phyloP scores from a whole-genome alignment of 257 asterid species.

The Craterostigma plantagineum region DNA sequence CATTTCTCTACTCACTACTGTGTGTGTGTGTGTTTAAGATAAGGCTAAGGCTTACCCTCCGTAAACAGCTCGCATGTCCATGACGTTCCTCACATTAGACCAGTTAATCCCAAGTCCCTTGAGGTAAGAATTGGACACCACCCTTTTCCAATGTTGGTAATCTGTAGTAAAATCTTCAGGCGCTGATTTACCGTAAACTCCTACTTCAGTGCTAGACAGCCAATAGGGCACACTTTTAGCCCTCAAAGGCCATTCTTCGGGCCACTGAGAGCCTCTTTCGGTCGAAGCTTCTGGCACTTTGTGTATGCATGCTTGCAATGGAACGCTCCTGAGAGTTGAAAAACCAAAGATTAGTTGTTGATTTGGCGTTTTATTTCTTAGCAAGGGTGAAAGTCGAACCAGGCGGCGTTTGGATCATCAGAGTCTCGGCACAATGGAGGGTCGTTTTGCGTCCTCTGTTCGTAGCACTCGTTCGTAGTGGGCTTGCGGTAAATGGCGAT shows the following conservation, averaged over 20 bases:
- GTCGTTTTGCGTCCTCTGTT: constrained; percentile 46
- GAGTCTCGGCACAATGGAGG: constrained; percentile 75
- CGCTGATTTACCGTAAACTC: constrained; percentile 95
- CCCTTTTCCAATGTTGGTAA: constrained; percentile 86
- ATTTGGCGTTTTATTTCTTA: too few relatives aligned
- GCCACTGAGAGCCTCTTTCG: constrained; percentile 86
- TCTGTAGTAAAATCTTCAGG: constrained; percentile 76
- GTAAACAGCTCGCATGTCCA: constrained; percentile 96
- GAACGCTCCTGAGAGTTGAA: constrained; percentile 45
- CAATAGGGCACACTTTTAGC: constrained; percentile 60
- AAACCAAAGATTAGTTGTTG: too few relatives aligned
- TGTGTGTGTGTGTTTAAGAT: too few relatives aligned
- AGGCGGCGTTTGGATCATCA: constrained; percentile 90
- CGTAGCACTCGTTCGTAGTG: constrained; percentile 65
- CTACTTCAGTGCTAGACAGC: constrained; percentile 63
- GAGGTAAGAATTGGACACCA: constrained; percentile 55
- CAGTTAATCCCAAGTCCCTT: constrained; percentile 81
- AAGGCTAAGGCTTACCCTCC: constrained; percentile 60
- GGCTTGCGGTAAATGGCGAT: constrained; percentile 80
- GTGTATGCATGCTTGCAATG: constrained; percentile 87
- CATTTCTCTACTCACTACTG: too few relatives aligned
- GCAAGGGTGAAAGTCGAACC: constrained; percentile 39
- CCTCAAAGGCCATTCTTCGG: constrained; percentile 81
- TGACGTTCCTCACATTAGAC: constrained; percentile 81
- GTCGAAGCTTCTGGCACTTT: constrained; percentile 42